Conservation (phyloP, 164 flowering plant species). For the Macadamia tetraphylla region DNA sequence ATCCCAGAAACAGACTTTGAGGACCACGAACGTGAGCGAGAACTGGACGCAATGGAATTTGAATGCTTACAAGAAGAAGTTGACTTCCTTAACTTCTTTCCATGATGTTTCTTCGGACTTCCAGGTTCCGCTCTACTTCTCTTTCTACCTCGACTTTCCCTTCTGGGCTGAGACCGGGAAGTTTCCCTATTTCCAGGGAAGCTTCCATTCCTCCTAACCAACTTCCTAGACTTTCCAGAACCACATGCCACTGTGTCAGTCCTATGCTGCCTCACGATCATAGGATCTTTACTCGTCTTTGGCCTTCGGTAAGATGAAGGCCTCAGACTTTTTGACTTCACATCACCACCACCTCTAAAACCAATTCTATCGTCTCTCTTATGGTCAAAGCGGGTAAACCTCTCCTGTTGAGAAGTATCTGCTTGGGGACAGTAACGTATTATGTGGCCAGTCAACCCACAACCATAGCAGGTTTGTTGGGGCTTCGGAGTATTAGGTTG, state of each 20-base stretch:
- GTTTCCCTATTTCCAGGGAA: conserved; percentile 9
- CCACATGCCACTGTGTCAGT: conserved; percentile 14
- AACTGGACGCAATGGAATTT: conserved; percentile 22
- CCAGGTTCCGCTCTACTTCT: conserved; percentile 17
- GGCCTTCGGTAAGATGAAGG: conserved; percentile 11
- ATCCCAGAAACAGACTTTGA: conserved; percentile 12
- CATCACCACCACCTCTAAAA: conserved; percentile 17
- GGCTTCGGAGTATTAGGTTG: conserved; percentile 12
- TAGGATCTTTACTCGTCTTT: conserved; percentile 10
- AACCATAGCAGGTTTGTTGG: conserved; percentile 25
- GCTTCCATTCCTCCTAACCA: conserved; percentile 6
- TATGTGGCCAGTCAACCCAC: conserved; percentile 40
- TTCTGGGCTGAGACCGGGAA: conserved; percentile 8
- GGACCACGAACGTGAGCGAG: conserved; percentile 26
- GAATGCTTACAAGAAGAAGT: conserved; percentile 19
- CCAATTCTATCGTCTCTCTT: conserved; percentile 14
- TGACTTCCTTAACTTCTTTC: conserved; percentile 21
- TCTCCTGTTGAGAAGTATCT: conserved; percentile 17
- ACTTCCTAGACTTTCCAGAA: conserved; percentile 13
- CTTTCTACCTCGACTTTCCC: conserved; percentile 19
- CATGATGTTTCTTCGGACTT: conserved; percentile 15
- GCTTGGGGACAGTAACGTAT: conserved; percentile 31
- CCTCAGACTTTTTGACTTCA: conserved; percentile 14
- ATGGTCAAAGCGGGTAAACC: conserved; percentile 13
- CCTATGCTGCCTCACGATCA: conserved; percentile 4